Conservation (phyloP, 2,329 filamentous ascomycete species). For the Diaporthe nobilis region DNA sequence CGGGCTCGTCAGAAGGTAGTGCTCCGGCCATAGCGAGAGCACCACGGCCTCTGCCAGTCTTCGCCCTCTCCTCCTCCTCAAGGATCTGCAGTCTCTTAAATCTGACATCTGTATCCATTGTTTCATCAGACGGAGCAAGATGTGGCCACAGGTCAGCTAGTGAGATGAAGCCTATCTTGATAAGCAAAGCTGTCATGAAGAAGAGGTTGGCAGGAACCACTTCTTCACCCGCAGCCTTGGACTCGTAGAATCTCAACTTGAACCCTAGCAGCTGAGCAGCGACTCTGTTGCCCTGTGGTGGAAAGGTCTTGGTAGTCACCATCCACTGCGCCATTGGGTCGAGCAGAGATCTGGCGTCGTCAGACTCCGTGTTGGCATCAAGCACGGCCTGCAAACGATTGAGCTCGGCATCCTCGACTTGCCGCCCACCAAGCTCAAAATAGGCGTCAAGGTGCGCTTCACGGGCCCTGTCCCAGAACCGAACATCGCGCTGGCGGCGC, state of each 20-base stretch:
- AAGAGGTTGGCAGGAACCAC: slow-evolving; percentile 92
- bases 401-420: slow-evolving; percentile 72
- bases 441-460: slow-evolving; percentile 85
- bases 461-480: slow-evolving; percentile 87
- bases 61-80: slow-evolving; percentile 81
- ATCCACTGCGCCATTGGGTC: slow-evolving; percentile 81
- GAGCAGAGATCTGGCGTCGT: slow-evolving; percentile 61
- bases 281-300: slow-evolving; percentile 88
- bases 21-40: slow-evolving; percentile 90
- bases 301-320: slow-evolving; percentile 82
- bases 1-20: slow-evolving; percentile 79
- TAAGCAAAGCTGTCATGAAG: slow-evolving; percentile 89
- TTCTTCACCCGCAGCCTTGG: slow-evolving; percentile 81
- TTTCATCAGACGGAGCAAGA: slow-evolving; percentile 86
- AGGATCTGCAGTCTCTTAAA: slow-evolving; percentile 81
- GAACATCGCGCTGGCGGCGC: slow-evolving; percentile 76
- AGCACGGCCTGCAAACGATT: slow-evolving; percentile 59
- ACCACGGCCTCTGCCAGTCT: slow-evolving; percentile 81
- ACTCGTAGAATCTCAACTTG: slow-evolving; percentile 96
- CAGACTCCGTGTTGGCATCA: slow-evolving; percentile 53
- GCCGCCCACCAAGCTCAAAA: slow-evolving; percentile 87
- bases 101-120: slow-evolving; percentile 82
- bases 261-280: slow-evolving; percentile 96
- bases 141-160: slow-evolving; percentile 92
- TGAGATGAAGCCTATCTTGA: slow-evolving; percentile 98